These are phyloP conservation scores for Camellia japonica DNA, from an alignment of 148 eudicot genomes.

Conservation along the genomic window DNA sequence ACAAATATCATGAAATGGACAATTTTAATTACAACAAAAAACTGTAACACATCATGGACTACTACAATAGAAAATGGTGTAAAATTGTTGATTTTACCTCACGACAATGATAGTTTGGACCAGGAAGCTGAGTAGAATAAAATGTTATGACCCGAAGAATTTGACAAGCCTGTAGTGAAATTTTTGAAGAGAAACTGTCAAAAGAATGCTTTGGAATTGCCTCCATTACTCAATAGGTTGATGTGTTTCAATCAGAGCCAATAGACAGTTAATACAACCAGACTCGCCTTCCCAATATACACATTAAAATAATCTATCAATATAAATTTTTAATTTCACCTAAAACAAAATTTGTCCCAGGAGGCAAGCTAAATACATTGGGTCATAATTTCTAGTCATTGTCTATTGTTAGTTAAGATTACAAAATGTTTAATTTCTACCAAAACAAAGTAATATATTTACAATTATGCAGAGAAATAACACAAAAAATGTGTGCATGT, in stretches of 20 bases:
- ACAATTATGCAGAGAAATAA: background rate
- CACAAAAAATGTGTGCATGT: no score
- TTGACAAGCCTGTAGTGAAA: conserved; percentile 68
- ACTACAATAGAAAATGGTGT: background rate
- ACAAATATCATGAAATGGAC: background rate
- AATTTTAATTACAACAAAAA: background rate
- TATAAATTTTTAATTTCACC: background rate
- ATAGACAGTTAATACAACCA: background rate
- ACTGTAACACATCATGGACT: background rate
- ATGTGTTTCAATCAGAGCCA: background rate
- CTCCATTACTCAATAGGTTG: background rate
- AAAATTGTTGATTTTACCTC: conserved; percentile 50
- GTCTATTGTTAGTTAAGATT: background rate
- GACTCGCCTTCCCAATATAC: background rate
- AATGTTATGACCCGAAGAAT: conserved; percentile 78
- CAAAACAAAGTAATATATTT: background rate
- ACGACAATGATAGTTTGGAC: conserved; percentile 96
- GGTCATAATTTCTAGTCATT: background rate
- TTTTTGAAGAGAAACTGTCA: conserved; percentile 6
- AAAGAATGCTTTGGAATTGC: background rate
- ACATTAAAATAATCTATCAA: background rate
- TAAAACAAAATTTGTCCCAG: background rate
- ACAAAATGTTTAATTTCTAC: background rate
- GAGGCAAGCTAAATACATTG: background rate
- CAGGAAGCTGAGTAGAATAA: conserved; percentile 92